Conservation (phyloP, 2,329 filamentous ascomycete species). For the Epichloe coenophiala region DNA sequence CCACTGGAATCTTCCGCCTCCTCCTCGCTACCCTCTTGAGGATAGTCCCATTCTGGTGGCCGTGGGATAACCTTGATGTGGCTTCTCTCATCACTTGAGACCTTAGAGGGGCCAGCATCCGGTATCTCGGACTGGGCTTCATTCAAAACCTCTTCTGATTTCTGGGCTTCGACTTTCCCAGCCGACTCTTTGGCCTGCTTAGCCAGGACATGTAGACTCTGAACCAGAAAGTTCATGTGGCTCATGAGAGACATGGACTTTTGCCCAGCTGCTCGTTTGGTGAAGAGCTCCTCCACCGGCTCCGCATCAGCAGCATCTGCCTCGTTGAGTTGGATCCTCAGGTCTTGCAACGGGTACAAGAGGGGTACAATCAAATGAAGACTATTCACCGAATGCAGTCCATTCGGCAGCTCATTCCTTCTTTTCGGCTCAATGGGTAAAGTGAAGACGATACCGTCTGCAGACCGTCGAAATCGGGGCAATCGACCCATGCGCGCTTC, state of each 20-base stretch:
- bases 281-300: conserved; percentile 52
- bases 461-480: conserved; percentile 51
- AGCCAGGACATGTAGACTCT: conserved; percentile 55
- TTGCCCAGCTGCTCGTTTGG: conserved; percentile 40
- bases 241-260: conserved; percentile 53
- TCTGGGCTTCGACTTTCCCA: conserved; percentile 2
- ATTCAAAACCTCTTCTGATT: conserved; percentile 6
- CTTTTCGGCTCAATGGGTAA: conserved; percentile 56
- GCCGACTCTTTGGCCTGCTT: conserved; percentile 31
- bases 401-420: conserved; percentile 43
- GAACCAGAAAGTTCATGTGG: conserved; percentile 60
- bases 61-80: conserved; percentile 62
- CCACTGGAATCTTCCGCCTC: conserved; percentile 19
- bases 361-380: conserved; percentile 56
- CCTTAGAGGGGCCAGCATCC: conserved; percentile 4
- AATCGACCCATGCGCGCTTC: conserved; percentile 61
- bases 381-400: conserved; percentile 47
- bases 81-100: conserved; percentile 32
- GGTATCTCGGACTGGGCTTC: conserved; percentile 2
- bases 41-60: conserved; percentile 60
- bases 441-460: conserved; percentile 57
- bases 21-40: conserved; percentile 24
- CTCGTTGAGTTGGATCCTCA: conserved; percentile 52
- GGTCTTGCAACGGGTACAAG: conserved; percentile 57
- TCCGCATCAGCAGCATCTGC: conserved; percentile 46